phyloP scores from a whole-genome alignment of 2,329 filamentous ascomycete species.

The Monilinia aucupariae region DNA sequence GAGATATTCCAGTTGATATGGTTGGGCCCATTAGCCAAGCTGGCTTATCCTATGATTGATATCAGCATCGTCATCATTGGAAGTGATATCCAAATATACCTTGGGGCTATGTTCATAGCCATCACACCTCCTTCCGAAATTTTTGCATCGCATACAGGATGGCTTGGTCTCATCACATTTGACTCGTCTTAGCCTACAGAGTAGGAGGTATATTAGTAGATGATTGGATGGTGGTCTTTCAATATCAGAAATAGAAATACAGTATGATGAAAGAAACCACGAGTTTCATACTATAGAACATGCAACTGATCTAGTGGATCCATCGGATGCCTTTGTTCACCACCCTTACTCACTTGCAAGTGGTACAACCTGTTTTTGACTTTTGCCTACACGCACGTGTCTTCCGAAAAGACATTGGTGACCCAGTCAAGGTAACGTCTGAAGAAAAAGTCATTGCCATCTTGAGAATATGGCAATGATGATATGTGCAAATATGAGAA shows the following conservation, averaged over 20 bases:
- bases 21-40: conserved; percentile 15
- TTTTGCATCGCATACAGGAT: conserved; percentile 13
- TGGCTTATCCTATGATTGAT: conserved; percentile 10
- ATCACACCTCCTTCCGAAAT: conserved; percentile 17
- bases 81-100: neutral
- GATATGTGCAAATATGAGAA: neutral
- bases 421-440: neutral
- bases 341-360: conserved; percentile 16
- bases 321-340: neutral
- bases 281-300: conserved; percentile 1
- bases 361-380: conserved; percentile 18
- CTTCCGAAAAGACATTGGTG: conserved; percentile 8
- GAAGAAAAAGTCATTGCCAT: conserved; percentile 13
- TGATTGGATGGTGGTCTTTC: neutral
- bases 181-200: conserved; percentile 14
- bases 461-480: conserved; percentile 15
- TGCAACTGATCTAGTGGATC: neutral
- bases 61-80: neutral
- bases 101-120: conserved; percentile 17
- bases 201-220: neutral
- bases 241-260: conserved; percentile 7
- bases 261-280: conserved; percentile 17
- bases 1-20: conserved; percentile 14
- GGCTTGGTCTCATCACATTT: conserved; percentile 20
- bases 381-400: conserved; percentile 31